These are phyloP conservation scores for Scytalidium lignicola DNA, from an alignment of 2,329 filamentous ascomycete species.

Conservation along the genomic window DNA sequence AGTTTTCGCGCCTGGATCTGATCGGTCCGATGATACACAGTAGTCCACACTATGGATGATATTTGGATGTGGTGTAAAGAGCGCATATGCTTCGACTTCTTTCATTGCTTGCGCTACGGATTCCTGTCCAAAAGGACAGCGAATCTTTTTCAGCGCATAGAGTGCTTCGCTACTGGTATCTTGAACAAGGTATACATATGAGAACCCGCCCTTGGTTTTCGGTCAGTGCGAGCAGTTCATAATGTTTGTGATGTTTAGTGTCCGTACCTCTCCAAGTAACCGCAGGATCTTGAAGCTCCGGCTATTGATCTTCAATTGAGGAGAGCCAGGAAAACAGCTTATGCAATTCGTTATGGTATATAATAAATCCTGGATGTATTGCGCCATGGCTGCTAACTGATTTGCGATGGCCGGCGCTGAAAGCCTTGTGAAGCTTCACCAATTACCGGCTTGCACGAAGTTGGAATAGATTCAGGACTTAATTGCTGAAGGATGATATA, in stretches of 20 bases:
- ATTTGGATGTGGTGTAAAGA: constrained; percentile 77
- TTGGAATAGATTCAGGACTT: no score
- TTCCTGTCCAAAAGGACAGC: constrained; percentile 95
- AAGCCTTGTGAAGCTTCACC: no score
- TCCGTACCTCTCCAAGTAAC: constrained; percentile 77
- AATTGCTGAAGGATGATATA: no score
- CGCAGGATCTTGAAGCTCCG: constrained; percentile 94
- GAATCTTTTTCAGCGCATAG: constrained; percentile 97
- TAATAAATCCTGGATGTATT: constrained; percentile 80
- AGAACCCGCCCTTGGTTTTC: constrained; percentile 77
- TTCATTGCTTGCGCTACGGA: constrained; percentile 92
- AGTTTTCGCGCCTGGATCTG: constrained; percentile 71
- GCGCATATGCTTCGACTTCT: constrained; percentile 92
- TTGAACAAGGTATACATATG: constrained; percentile 97
- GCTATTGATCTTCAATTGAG: constrained; percentile 90
- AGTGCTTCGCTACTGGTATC: constrained; percentile 78
- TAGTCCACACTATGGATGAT: constrained; percentile 87
- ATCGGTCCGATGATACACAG: constrained; percentile 68
- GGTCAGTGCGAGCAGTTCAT: background rate
- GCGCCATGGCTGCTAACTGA: constrained; percentile 54
- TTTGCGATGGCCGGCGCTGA: no score
- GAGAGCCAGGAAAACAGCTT: constrained; percentile 91
- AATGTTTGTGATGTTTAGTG: background rate
- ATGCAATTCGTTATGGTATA: constrained; percentile 93
- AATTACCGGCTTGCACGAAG: no score